These are phyloP conservation scores for Chaetomium olivaceum DNA, from an alignment of 2,329 filamentous ascomycete genomes.

Conservation along the genomic window DNA sequence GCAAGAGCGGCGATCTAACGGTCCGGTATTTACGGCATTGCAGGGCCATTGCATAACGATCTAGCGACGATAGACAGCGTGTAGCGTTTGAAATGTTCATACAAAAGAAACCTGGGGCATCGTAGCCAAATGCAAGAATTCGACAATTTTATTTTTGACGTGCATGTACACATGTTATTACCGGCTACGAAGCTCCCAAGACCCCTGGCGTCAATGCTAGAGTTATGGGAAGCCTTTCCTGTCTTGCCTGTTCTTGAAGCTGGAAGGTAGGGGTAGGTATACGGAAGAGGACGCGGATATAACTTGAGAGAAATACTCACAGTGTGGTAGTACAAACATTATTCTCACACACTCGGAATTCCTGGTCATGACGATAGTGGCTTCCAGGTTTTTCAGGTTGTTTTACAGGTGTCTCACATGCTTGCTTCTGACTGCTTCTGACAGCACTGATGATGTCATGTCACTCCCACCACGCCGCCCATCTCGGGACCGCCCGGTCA, in stretches of 20 bases:
- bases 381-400: too few species aligned
- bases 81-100: constrained; percentile 3
- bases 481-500: neutral
- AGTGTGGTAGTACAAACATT: too few species aligned
- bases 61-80: constrained; percentile 13
- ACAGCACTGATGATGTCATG: constrained; percentile 2
- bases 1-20: neutral
- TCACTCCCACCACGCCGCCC: neutral
- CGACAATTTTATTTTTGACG: too few species aligned
- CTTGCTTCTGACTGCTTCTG: neutral
- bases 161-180: too few species aligned
- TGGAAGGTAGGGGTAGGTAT: neutral
- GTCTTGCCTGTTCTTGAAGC: neutral
- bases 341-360: too few species aligned
- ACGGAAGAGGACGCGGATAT: neutral
- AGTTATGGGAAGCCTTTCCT: neutral
- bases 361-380: neutral
- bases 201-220: neutral
- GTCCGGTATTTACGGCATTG: constrained; percentile 7
- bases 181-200: neutral
- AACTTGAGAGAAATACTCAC: neutral
- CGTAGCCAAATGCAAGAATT: neutral
- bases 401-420: neutral
- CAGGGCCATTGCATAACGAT: constrained; percentile 20
- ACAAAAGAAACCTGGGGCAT: neutral